Base-by-base conservation (phyloP, 2,329 filamentous ascomycete genomes). In the Fusarium protoensiforme region DNA sequence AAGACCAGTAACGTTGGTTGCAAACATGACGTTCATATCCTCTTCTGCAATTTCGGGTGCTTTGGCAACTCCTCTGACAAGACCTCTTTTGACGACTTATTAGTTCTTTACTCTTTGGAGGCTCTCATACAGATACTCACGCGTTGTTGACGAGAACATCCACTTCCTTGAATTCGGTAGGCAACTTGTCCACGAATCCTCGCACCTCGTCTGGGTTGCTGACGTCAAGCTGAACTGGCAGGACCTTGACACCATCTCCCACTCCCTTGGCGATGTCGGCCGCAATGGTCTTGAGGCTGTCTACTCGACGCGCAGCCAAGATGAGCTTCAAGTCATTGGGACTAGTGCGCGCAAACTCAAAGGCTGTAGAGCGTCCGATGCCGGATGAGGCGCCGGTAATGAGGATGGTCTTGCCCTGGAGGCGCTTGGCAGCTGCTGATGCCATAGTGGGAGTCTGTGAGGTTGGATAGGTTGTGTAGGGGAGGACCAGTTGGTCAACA, bases 61-160 rank as follows among this genome's bases (percentile, higher is more conserved):
- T 80, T 93, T 91, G 38, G 93, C 96, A 7, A 98, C 90, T 73
- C 95, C 95, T 82, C 93, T 96, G 66, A 98, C 95, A 22, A 98
- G 89, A 54, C 95, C 95, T 46, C 94, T 96, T 2, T 14, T 14
- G 1, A 16, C 2, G n/a, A 11, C 13, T 29, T 3, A 24, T 73
- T 7, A 72, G 61, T 0, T 3, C 2, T 3, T 2, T 0, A 0
- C 0, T 7, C 13, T 0, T 5, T 8, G 1, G 0, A 16, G 0
- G 2, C 31, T 4, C 0, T 2, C 9, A 2, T 5, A 3, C 16
- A 13, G 2, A 8, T 1, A 87, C 92, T 82, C 83, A 96, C 94
- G 96, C 96, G 86, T 98, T 98, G 84, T 99, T 99, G 10, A 99
- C 94, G 67, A 99, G 84, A 1, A 98, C 88, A 81, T 98, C 90